Evolutionary conservation across 768 basidiomycete genomes (phyloP), one percentile per base, ranked within the genome.

Genomic region (Pisolithus orientalis): DNA sequence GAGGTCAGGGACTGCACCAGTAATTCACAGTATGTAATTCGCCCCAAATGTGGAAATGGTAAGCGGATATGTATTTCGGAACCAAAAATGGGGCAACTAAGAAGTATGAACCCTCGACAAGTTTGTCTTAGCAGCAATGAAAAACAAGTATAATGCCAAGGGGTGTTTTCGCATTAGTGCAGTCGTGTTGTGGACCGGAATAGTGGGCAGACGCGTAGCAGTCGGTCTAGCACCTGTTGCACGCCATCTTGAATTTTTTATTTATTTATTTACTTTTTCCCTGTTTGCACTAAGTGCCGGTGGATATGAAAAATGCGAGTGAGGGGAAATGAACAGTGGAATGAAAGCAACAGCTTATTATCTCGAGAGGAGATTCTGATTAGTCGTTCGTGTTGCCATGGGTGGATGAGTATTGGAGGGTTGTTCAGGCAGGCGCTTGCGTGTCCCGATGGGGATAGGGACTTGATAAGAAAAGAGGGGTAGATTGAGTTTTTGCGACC

Each of bases 151-250:
- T 21, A 40, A 17, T 40, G 16, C 5, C 40, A 44, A 44, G 34
- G 34, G 34, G 34, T 14, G 13, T 5, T 34, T 34, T 34, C 13
- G 34, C 34, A 5, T 34, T 34, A 11, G 34, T 14, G 34, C 34
- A 34, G 34, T 44, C 43, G 52, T 32, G 55, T 58, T 53, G 59
- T 59, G 59, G 54, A 58, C 60, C 65, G 63, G 17, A 21, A 42
- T 17, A 17, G 13, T 63, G 65, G 60, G 65, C 52, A 67, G 57
- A 67, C 54, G 57, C 63, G 55, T 55, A 55, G 61, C 53, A 57
- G 13, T 55, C 55, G 59, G 52, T 21, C 21, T 21, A 21, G 21
- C 21, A 21, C 21, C 21, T 21, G 21, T 21, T 21, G 21, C 21
- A 16, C 39, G 6, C 32, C 24, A 39, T 14, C 24, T 51, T 59